Conservation (phyloP, 345 rosid genomes). For the Diplotaxis tenuifolia region DNA sequence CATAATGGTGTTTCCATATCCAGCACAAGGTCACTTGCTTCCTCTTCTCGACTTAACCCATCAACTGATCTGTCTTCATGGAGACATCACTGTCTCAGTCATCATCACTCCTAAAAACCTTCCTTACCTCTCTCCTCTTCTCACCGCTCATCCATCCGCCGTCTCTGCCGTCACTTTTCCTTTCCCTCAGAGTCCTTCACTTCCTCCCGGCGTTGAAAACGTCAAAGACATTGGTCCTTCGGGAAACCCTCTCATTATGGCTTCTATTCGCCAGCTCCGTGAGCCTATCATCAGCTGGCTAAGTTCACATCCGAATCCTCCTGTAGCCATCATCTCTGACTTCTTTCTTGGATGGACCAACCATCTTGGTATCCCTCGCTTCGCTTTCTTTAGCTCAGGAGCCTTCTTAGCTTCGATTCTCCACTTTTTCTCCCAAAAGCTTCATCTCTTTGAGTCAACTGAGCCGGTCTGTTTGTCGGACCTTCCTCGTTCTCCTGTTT, state of each 20-base stretch:
- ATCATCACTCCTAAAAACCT: neutral
- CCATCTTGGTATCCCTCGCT: conserved; percentile 37
- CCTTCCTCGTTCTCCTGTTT: conserved; percentile 54
- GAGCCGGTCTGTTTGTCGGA: conserved; percentile 38
- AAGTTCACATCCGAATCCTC: neutral
- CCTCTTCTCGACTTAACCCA: neutral
- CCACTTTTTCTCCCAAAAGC: conserved; percentile 35
- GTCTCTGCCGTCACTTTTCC: neutral
- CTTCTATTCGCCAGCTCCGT: neutral
- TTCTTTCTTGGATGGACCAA: neutral
- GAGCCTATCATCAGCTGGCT: neutral
- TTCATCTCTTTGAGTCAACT: neutral
- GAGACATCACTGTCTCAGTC: neutral
- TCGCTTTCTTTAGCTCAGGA: conserved; percentile 48
- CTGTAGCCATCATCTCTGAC: neutral
- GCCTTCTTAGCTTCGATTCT: conserved; percentile 37
- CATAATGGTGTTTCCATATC: conserved; percentile 1
- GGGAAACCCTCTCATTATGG: neutral
- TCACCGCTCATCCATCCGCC: neutral
- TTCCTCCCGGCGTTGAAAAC: neutral
- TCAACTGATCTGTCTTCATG: neutral
- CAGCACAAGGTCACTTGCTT: neutral
- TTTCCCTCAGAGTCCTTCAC: neutral
- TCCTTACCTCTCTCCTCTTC: neutral
- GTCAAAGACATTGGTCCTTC: neutral